Conservation (phyloP, 129 eudicot genomes). For the Ambrosia artemisiifolia region DNA sequence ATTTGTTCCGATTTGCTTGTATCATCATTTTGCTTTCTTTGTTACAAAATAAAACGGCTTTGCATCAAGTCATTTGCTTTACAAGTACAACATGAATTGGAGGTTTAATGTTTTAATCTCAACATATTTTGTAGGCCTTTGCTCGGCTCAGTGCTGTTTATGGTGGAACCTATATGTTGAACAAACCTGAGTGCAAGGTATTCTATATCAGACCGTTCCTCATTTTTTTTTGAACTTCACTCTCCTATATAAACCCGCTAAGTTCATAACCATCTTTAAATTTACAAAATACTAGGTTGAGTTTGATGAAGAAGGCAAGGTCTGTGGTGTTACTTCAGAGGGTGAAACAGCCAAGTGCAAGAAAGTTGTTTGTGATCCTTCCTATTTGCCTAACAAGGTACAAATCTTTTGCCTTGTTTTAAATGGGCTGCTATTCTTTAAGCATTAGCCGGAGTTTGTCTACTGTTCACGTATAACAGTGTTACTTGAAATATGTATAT, state of each 20-base stretch:
- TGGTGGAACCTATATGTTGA: slow-evolving; percentile 96
- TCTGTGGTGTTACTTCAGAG: slow-evolving; percentile 84
- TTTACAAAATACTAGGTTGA: slow-evolving; percentile 55
- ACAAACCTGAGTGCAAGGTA: slow-evolving; percentile 98
- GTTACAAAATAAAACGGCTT: slow-evolving; percentile 9
- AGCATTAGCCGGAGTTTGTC: neutral
- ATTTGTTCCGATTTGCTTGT: neutral
- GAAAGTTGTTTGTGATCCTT: slow-evolving; percentile 94
- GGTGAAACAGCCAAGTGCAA: slow-evolving; percentile 95
- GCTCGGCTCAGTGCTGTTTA: slow-evolving; percentile 98
- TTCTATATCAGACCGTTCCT: neutral
- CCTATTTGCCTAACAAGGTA: slow-evolving; percentile 86
- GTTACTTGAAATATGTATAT: neutral
- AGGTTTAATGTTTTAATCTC: neutral
- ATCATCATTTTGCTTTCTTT: slow-evolving; percentile 13
- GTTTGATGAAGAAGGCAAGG: slow-evolving; percentile 86
- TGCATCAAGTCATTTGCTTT: neutral
- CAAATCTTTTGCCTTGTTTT: neutral
- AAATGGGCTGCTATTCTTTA: neutral
- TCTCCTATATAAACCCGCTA: neutral
- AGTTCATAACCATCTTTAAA: neutral
- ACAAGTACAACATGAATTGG: slow-evolving; percentile 3
- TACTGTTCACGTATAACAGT: neutral
- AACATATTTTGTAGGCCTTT: slow-evolving; percentile 63
- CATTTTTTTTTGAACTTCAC: neutral